Evolutionary conservation across 2,329 filamentous ascomycete species (phyloP).

Genomic region (Colletotrichum tropicale): DNA sequence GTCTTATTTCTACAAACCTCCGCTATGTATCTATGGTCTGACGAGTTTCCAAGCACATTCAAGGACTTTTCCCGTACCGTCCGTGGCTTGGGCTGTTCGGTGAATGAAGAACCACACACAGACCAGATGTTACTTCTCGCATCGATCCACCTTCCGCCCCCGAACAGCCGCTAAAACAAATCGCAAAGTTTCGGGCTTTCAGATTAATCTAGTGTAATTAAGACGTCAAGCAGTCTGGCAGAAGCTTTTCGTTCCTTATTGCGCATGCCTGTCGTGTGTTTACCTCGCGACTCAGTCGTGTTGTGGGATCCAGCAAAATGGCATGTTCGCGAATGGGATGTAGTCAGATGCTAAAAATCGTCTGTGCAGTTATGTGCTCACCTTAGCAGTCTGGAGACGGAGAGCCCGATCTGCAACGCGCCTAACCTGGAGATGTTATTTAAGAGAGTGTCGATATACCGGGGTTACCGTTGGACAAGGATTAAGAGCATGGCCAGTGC

Average conservation of each 20-base stretch:
- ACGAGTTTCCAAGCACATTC: too few relatives aligned
- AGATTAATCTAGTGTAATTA: neutral
- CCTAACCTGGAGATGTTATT: neutral
- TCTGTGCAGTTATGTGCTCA: neutral
- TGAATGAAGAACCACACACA: accelerated
- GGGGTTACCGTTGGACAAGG: neutral
- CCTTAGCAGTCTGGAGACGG: neutral
- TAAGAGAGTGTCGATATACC: neutral
- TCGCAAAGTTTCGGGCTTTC: neutral
- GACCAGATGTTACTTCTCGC: neutral
- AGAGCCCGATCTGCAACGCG: neutral
- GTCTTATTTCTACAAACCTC: too few relatives aligned
- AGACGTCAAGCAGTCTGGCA: neutral
- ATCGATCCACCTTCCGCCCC: neutral
- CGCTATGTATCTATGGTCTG: too few relatives aligned
- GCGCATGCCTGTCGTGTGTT: neutral
- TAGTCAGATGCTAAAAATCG: neutral
- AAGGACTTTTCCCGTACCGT: too few relatives aligned
- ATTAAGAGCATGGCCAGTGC: neutral
- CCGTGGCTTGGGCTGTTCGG: too few relatives aligned
- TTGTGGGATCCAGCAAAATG: neutral
- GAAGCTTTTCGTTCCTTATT: neutral
- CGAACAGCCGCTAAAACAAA: neutral
- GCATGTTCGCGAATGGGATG: neutral
- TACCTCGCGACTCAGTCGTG: neutral